A percentile compares a stretch with the other conserved stretches of the same genome.
These are phyloP conservation scores for Huntiella decipiens DNA, from an alignment of 2,329 filamentous ascomycete species.

Conservation along the genomic window DNA sequence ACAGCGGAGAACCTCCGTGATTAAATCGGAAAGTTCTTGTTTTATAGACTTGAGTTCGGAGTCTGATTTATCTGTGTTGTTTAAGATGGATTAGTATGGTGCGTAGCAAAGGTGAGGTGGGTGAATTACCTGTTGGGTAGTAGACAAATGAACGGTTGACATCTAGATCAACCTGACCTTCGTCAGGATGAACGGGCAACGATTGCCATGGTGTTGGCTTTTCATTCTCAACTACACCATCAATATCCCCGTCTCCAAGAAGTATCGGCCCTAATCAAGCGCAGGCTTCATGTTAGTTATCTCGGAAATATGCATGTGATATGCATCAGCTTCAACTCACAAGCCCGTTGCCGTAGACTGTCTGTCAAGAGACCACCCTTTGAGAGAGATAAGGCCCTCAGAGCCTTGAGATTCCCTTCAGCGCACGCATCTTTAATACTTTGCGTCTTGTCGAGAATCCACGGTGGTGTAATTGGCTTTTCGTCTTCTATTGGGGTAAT, in stretches of 20 bases:
- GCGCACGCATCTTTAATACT: constrained; percentile 42
- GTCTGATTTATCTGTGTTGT: constrained; percentile 22
- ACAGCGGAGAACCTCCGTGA: constrained; percentile 59
- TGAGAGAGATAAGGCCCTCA: constrained; percentile 40
- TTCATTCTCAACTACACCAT: constrained; percentile 10
- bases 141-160: constrained; percentile 95
- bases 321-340: constrained; percentile 33
- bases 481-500: neutral
- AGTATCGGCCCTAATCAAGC: constrained; percentile 38
- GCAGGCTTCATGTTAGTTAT: constrained; percentile 5
- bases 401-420: constrained; percentile 32
- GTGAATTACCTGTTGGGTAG: constrained; percentile 55
- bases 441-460: constrained; percentile 19
- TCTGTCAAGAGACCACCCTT: constrained; percentile 50
- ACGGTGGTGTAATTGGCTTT: neutral
- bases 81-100: neutral
- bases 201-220: constrained; percentile 28
- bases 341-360: constrained; percentile 51
- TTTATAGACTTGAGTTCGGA: constrained; percentile 54
- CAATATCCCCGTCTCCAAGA: constrained; percentile 24
- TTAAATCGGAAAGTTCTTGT: constrained; percentile 57
- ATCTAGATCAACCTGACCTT: constrained; percentile 79
- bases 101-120: constrained; percentile 3
- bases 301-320: neutral
- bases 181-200: constrained; percentile 64